Conservation (phyloP, 1,284 basidiomycete species). For the Melampsora larici-populina region DNA sequence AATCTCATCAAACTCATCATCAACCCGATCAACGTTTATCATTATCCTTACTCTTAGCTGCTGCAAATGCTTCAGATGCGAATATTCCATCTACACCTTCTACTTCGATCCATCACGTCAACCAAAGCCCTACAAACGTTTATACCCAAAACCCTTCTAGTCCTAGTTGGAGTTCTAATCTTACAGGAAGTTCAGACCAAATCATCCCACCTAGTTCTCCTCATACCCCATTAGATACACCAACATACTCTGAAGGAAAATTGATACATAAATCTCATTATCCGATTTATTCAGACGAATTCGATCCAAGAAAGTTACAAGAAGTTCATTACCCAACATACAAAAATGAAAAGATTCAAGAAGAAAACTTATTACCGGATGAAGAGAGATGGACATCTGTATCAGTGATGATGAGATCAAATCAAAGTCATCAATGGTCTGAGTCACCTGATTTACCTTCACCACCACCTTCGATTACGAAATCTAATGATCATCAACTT, state of each 20-base stretch:
- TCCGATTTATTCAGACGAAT: too few relatives aligned
- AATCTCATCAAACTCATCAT: background rate
- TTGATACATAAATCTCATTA: background rate
- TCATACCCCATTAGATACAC: background rate
- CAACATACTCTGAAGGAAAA: background rate
- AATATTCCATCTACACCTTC: background rate
- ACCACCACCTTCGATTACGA: background rate
- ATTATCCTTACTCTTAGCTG: conserved; percentile 20
- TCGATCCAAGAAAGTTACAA: too few relatives aligned
- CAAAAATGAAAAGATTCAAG: background rate
- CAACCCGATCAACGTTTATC: background rate
- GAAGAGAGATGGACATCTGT: background rate
- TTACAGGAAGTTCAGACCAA: conserved; percentile 11
- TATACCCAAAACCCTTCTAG: background rate
- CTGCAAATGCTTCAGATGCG: conserved; percentile 21
- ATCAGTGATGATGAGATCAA: background rate
- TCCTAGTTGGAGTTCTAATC: conserved; percentile 1
- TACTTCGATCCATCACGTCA: background rate
- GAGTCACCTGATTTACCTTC: background rate
- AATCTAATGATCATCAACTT: background rate
- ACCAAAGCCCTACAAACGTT: background rate
- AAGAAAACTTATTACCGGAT: background rate
- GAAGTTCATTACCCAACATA: background rate
- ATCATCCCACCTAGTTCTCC: background rate
- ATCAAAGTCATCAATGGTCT: too few relatives aligned